phyloP scores from a whole-genome alignment of 1,139 yeast species.

The Geotrichum europaeum region DNA sequence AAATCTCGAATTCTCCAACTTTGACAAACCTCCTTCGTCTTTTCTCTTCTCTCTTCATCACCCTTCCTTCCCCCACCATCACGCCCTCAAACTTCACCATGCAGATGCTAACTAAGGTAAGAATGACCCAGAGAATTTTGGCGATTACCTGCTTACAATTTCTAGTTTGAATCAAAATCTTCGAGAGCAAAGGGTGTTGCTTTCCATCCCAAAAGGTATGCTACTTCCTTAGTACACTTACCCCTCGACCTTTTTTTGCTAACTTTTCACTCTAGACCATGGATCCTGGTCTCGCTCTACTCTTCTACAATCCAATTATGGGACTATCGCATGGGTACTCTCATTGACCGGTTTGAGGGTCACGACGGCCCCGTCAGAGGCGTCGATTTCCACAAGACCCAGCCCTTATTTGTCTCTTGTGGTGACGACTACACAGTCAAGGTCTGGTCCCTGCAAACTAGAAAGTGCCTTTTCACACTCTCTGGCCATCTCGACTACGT shows the following conservation, averaged over 20 bases:
- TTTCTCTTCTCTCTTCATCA: background rate
- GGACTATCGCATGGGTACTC: conserved; percentile 99
- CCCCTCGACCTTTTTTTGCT: background rate
- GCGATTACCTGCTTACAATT: background rate
- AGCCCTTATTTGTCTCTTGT: conserved; percentile 93
- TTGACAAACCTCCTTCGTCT: background rate
- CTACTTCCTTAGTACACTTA: conserved; percentile 3
- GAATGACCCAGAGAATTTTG: conserved; percentile 20
- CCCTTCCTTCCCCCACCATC: background rate
- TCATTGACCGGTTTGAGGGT: conserved; percentile 93
- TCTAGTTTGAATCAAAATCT: conserved; percentile 91
- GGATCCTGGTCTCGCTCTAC: conserved; percentile 92
- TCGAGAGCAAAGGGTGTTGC: conserved; percentile 98
- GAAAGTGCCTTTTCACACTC: conserved; percentile 86
- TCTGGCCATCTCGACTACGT: conserved; percentile 91
- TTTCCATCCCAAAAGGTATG: conserved; percentile 78
- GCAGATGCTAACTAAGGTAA: conserved; percentile 89
- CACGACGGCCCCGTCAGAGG: conserved; percentile 98
- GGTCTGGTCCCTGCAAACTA: conserved; percentile 91
- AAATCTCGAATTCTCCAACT: background rate
- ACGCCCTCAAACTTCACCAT: conserved; percentile 40
- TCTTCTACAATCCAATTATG: conserved; percentile 94
- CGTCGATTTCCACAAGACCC: conserved; percentile 95
- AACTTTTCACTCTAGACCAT: conserved; percentile 53
- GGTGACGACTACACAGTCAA: conserved; percentile 95